Base-by-base conservation (phyloP, 768 basidiomycete species). In the Favolaschia claudopus region DNA sequence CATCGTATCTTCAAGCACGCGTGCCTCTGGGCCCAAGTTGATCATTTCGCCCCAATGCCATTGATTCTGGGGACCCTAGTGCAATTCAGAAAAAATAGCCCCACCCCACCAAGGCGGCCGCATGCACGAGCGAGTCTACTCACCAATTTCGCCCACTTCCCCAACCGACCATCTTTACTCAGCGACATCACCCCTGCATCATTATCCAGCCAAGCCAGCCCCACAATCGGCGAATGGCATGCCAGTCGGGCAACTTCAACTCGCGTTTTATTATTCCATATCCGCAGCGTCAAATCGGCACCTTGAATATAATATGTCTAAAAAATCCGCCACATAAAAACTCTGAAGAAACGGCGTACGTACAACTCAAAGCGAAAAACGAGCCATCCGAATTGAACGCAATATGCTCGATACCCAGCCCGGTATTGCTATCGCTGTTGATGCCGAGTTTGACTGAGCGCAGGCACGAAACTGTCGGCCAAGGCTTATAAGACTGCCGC, bases 11-110 rank as follows among this genome's bases (percentile, higher is more conserved):
- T 75, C 75, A 2, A 73, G 72, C 37, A 63, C 55, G 61, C 59
- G 58, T 29, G 62, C 63, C 62, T 81, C 79, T 65, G 70, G 71
- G 14, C 80, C 82, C 7, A 80, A 79, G 31, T 84, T 80, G 38
- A 87, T 69, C n/a, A 86, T 66, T 58, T 83, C 85, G 7, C 79
- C 76, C 79, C 81, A 86, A 43, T 80, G 74, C 84, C 87, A 89
- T 55, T 79, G 72, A 65, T 82, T 81, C 51, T 76, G 72, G 17
- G 20, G 22, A 19, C 78, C 79, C 81, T 84, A 43, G 28, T 10
- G 12, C 3, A 12, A 28, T 32, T 19, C 63, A 25, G 46, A 58
- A 38, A 28, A 20, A 29, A 60, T 17, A 37, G 22, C 38, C 42
- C 44, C 9, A n/a, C n/a, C 19, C 19, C 7, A 22, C 3, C 25